Conservation (phyloP, 495 filamentous ascomycete species). For the Talaromyces liani region DNA sequence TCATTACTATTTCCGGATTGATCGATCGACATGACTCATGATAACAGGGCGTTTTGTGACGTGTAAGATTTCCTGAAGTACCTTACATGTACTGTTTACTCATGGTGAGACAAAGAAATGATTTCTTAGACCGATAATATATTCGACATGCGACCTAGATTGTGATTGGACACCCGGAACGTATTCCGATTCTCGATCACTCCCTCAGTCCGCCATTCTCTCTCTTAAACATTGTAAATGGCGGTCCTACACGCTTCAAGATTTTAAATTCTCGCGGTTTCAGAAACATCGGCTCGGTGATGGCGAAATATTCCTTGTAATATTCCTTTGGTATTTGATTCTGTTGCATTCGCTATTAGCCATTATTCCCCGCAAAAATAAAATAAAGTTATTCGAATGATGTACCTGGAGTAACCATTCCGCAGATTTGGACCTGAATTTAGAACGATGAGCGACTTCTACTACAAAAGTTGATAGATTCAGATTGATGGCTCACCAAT, state of each 20-base stretch:
- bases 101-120: no score
- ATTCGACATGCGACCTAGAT: no score
- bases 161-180: no score
- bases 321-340: slow-evolving; percentile 42
- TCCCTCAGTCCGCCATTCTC: slow-evolving; percentile 5
- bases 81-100: no score
- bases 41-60: no score
- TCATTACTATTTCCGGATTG: not conserved
- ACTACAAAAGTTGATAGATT: not conserved
- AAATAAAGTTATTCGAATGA: not conserved
- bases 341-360: slow-evolving; percentile 17
- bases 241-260: slow-evolving; percentile 26
- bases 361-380: not conserved
- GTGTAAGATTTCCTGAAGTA: no score
- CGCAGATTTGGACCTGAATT: slow-evolving; percentile 21
- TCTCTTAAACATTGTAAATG: slow-evolving; percentile 24
- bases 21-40: no score
- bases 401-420: slow-evolving; percentile 36
- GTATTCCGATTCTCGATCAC: not conserved
- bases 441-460: not conserved
- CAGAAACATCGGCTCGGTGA: slow-evolving; percentile 41
- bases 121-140: no score
- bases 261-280: slow-evolving; percentile 35
- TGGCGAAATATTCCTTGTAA: slow-evolving; percentile 40
- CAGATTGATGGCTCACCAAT: slow-evolving; percentile 25